A percentile compares a stretch with the other conserved stretches of the same genome.
phyloP scores from a whole-genome alignment of 495 filamentous ascomycete genomes.

The Daldinia childiae region DNA sequence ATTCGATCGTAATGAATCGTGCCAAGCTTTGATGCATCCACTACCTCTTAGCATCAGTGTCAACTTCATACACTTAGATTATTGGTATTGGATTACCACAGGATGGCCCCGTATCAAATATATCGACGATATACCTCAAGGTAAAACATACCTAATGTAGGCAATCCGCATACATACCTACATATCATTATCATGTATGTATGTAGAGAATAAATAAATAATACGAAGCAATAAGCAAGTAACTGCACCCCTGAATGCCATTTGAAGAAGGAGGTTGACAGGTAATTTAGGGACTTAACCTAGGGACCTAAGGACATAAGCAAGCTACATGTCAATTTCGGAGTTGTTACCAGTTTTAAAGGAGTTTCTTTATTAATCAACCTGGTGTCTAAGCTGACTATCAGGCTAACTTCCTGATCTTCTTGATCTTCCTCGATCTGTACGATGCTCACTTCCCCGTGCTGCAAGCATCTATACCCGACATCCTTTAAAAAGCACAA shows the following conservation, averaged over 20 bases:
- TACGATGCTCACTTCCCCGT: neutral
- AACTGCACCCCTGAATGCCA: constrained; percentile 26
- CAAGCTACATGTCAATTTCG: neutral
- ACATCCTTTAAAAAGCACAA: neutral
- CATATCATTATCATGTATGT: too few species aligned
- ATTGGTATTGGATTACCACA: neutral
- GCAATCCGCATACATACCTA: neutral
- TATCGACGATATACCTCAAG: neutral
- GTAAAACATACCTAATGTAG: neutral
- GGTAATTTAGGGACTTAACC: neutral
- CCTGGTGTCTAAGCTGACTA: neutral
- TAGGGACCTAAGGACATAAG: neutral
- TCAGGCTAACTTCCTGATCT: neutral
- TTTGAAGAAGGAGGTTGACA: constrained; percentile 12
- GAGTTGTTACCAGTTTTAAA: neutral
- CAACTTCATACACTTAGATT: neutral
- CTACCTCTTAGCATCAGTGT: neutral
- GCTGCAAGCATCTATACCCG: neutral
- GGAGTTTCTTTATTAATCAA: neutral
- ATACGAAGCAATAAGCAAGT: neutral
- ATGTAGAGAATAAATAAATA: neutral
- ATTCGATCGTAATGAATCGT: neutral
- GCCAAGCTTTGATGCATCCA: neutral
- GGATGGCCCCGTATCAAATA: neutral
- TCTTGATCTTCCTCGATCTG: neutral